phyloP scores from a whole-genome alignment of 768 basidiomycete species.

The Agrocybe pediades region DNA sequence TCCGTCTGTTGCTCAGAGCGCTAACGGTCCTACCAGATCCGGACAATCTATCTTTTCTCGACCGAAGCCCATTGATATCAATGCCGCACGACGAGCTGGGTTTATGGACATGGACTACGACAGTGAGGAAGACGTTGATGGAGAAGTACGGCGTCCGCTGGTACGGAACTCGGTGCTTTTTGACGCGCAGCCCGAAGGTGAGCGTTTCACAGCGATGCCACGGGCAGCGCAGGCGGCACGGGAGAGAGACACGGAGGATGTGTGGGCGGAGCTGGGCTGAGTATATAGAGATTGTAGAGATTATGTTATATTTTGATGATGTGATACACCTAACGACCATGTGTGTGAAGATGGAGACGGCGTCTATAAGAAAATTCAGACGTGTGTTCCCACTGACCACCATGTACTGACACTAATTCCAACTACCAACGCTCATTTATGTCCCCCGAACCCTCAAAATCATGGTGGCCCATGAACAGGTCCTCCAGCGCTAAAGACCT shows the following conservation, averaged over 20 bases:
- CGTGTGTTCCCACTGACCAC: background rate
- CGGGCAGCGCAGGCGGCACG: slow-evolving; percentile 52
- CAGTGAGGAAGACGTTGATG: slow-evolving; percentile 64
- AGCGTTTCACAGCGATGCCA: slow-evolving; percentile 56
- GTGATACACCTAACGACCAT: background rate
- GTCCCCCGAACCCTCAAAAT: slow-evolving; percentile 33
- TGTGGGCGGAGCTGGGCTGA: slow-evolving; percentile 70
- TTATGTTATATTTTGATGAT: background rate
- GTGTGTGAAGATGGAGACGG: background rate
- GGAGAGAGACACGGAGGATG: slow-evolving; percentile 65
- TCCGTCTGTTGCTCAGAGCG: slow-evolving; percentile 7
- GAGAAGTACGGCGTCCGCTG: slow-evolving; percentile 59
- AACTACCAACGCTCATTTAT: background rate
- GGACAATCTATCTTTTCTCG: slow-evolving; percentile 88
- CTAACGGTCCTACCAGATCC: slow-evolving; percentile 48
- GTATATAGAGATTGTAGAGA: background rate
- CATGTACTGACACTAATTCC: background rate
- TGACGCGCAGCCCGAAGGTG: slow-evolving; percentile 44
- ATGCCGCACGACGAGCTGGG: slow-evolving; percentile 65
- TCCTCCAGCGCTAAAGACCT: slow-evolving; percentile 32
- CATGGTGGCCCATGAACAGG: slow-evolving; percentile 48
- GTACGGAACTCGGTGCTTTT: slow-evolving; percentile 65
- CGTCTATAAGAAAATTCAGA: background rate
- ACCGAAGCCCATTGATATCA: slow-evolving; percentile 85
- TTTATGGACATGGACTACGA: slow-evolving; percentile 77